Percentiles rank a stretch among this genome's conserved stretches.
Conservation (phyloP, 208 protist species). For the Acanthamoeba rhysodes region DNA sequence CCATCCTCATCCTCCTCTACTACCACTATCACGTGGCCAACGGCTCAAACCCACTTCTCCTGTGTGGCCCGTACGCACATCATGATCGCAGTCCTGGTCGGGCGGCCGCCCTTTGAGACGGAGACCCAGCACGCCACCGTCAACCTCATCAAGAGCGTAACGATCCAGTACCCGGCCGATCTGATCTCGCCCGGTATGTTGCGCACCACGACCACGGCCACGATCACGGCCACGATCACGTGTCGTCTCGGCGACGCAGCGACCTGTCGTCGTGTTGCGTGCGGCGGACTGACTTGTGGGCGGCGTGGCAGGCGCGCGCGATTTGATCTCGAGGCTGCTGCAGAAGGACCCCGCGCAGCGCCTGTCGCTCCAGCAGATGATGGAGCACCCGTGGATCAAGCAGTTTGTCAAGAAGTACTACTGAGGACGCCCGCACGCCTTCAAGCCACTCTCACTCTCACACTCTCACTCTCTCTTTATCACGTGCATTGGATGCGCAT, state of each 20-base stretch:
- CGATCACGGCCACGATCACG: too few relatives aligned
- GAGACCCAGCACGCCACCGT: constrained; percentile 7
- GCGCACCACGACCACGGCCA: too few relatives aligned
- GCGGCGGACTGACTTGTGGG: constrained; percentile 82
- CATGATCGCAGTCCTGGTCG: constrained; percentile 96
- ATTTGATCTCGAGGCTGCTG: constrained; percentile 89
- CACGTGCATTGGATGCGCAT: too few relatives aligned
- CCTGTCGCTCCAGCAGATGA: constrained; percentile 78
- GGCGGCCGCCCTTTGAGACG: constrained; percentile 96
- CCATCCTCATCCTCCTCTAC: not conserved
- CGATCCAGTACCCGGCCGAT: not conserved
- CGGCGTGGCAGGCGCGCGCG: constrained; percentile 91
- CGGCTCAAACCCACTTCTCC: not conserved
- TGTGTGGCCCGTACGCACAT: too few relatives aligned
- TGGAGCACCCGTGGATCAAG: constrained; percentile 85
- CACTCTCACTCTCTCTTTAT: too few relatives aligned
- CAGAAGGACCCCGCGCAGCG: constrained; percentile 79
- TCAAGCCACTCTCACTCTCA: too few relatives aligned
- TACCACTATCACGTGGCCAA: too few relatives aligned
- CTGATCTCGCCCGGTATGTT: not conserved
- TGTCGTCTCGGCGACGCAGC: too few relatives aligned
- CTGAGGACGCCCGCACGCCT: not conserved
- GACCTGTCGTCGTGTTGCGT: too few relatives aligned
- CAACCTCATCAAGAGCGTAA: not conserved
- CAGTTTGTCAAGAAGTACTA: constrained; percentile 70